Percentiles rank a stretch among this genome's conserved stretches.
Conservation (phyloP, 768 basidiomycete species). For the Cubamyces sp. region DNA sequence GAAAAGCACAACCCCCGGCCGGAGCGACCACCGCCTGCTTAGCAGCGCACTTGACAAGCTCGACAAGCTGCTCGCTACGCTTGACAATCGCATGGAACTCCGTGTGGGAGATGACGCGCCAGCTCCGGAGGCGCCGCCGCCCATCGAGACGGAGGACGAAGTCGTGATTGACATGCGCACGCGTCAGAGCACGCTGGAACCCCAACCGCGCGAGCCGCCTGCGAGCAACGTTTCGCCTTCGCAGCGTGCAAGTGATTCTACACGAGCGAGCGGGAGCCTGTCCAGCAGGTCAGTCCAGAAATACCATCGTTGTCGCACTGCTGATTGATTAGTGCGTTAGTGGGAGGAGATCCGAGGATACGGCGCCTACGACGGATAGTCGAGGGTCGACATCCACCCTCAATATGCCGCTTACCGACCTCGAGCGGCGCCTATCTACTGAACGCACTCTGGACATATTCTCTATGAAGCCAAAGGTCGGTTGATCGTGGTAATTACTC, state of each 20-base stretch:
- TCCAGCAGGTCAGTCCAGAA: constrained; percentile 56
- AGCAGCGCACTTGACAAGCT: constrained; percentile 81
- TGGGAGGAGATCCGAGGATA: constrained; percentile 64
- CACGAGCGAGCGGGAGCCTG: constrained; percentile 42
- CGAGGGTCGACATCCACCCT: constrained; percentile 55
- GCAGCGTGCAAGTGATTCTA: constrained; percentile 32
- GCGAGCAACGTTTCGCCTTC: constrained; percentile 26
- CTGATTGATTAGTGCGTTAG: constrained; percentile 37
- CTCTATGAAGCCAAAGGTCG: constrained; percentile 90
- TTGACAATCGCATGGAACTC: constrained; percentile 62
- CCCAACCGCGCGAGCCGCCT: constrained; percentile 13
- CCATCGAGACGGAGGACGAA: constrained; percentile 52
- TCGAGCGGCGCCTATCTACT: constrained; percentile 80
- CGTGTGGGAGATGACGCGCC: constrained; percentile 47
- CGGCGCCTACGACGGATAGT: constrained; percentile 56
- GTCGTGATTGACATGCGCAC: constrained; percentile 59
- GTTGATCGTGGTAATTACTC: constrained; percentile 11
- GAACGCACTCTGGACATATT: constrained; percentile 89
- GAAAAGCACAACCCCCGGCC: constrained; percentile 83
- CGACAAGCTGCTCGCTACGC: constrained; percentile 66
- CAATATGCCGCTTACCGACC: constrained; percentile 66
- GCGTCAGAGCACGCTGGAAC: constrained; percentile 32
- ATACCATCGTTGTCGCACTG: not conserved
- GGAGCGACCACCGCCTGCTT: constrained; percentile 84
- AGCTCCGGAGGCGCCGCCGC: constrained; percentile 21